Conservation (phyloP, 208 protist species). For the Leishmania aethiopica region DNA sequence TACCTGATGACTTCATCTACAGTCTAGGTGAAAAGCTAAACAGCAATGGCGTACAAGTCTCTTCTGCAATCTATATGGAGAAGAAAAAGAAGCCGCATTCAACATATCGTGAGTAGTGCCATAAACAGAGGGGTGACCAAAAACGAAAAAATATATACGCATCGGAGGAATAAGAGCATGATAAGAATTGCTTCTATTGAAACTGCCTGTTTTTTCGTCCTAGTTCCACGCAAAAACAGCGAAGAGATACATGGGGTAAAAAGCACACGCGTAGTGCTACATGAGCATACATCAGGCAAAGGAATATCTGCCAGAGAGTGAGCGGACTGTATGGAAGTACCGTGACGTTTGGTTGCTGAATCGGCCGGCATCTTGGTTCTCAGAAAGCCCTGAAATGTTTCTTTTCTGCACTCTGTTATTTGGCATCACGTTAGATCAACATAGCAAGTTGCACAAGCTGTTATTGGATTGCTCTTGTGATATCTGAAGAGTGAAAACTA, state of each 20-base stretch:
- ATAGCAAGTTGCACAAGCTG: not conserved
- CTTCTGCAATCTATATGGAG: not conserved
- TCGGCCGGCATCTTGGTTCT: not conserved
- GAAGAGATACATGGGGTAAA: not conserved
- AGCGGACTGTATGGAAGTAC: not conserved
- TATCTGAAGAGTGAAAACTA: not conserved
- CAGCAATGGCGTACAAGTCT: not conserved
- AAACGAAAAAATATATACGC: not conserved
- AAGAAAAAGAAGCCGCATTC: constrained; percentile 5
- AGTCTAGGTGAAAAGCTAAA: constrained; percentile 5
- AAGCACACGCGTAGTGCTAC: not conserved
- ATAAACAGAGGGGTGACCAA: not conserved
- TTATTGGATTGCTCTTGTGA: not conserved
- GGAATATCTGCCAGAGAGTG: not conserved
- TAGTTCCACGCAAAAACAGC: not conserved
- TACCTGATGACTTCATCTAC: constrained; percentile 11
- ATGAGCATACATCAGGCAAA: no score
- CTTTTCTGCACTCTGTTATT: not conserved
- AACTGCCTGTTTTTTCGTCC: not conserved
- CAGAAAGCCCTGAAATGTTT: not conserved
- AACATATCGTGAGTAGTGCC: not conserved
- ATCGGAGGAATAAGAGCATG: not conserved
- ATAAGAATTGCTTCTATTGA: not conserved
- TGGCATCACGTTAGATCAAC: not conserved
- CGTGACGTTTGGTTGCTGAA: not conserved